Evolutionary conservation across 2,329 filamentous ascomycete species (phyloP).

Genomic region (Fusarium abutilonis): DNA sequence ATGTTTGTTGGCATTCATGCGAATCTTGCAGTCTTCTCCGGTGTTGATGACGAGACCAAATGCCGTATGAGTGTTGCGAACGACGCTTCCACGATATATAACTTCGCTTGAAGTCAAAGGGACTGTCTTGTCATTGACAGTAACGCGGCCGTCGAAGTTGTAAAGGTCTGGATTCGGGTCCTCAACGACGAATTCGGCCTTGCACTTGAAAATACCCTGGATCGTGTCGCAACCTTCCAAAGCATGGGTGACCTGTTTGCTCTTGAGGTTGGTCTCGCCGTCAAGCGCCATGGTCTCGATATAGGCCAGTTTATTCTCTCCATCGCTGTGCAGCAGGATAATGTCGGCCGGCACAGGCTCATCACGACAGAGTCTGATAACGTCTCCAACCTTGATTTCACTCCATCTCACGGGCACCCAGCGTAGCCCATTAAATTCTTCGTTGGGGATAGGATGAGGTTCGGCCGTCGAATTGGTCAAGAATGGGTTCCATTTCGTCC

Average conservation of each 20-base stretch:
- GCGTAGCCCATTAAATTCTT: slow-evolving; percentile 68
- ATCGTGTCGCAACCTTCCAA: slow-evolving; percentile 67
- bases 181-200: slow-evolving; percentile 74
- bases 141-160: slow-evolving; percentile 76
- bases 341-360: slow-evolving; percentile 86
- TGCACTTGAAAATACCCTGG: slow-evolving; percentile 61
- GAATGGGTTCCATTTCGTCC: slow-evolving; percentile 50
- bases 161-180: slow-evolving; percentile 83
- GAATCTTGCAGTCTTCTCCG: slow-evolving; percentile 89
- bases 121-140: slow-evolving; percentile 63
- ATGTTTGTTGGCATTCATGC: slow-evolving; percentile 91
- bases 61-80: slow-evolving; percentile 80
- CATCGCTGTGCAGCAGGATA: slow-evolving; percentile 78
- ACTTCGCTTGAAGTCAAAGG: slow-evolving; percentile 85
- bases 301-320: slow-evolving; percentile 82
- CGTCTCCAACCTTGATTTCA: slow-evolving; percentile 61
- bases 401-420: slow-evolving; percentile 62
- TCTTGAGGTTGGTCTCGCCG: slow-evolving; percentile 84
- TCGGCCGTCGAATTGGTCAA: slow-evolving; percentile 44
- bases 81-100: slow-evolving; percentile 83
- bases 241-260: slow-evolving; percentile 72
- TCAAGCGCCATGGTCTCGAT: slow-evolving; percentile 87
- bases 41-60: slow-evolving; percentile 87
- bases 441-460: slow-evolving; percentile 54
- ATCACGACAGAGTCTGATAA: slow-evolving; percentile 68